Conservation (phyloP, 371 early-diverging fungal species). For the Mucor indicus region DNA sequence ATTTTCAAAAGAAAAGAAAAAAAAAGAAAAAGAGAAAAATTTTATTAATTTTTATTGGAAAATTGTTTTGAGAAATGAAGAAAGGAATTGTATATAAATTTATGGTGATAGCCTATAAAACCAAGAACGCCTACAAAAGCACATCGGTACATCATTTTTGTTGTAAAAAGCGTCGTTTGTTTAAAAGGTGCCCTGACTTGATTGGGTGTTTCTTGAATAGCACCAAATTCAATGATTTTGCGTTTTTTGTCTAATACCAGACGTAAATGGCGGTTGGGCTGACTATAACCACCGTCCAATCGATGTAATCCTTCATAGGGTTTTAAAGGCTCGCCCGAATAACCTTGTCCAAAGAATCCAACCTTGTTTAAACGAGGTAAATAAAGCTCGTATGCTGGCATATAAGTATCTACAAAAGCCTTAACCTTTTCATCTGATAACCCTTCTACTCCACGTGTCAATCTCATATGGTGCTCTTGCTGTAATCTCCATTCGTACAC, state of each 20-base stretch:
- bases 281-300: conserved; percentile 30
- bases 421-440: conserved; percentile 70
- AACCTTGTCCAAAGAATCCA: conserved; percentile 48
- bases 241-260: conserved; percentile 33
- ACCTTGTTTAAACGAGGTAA: conserved; percentile 51
- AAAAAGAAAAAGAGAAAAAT: neutral
- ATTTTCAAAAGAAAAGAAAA: neutral
- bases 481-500: conserved; percentile 86
- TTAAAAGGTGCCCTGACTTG: too few relatives aligned
- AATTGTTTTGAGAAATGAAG: conserved; percentile 1
- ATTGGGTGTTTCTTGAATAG: neutral
- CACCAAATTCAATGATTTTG: conserved; percentile 8
- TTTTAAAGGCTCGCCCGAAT: conserved; percentile 15
- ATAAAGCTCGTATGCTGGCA: conserved; percentile 87
- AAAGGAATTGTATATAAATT: neutral
- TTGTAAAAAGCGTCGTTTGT: neutral
- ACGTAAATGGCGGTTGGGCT: conserved; percentile 26
- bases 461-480: conserved; percentile 73
- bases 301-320: conserved; percentile 36
- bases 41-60: neutral
- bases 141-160: neutral
- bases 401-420: conserved; percentile 85
- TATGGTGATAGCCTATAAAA: neutral
- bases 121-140: conserved; percentile 4
- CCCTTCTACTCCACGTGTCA: conserved; percentile 38